phyloP scores from a whole-genome alignment of 768 basidiomycete genomes.

The Rhizopogon rudus region DNA sequence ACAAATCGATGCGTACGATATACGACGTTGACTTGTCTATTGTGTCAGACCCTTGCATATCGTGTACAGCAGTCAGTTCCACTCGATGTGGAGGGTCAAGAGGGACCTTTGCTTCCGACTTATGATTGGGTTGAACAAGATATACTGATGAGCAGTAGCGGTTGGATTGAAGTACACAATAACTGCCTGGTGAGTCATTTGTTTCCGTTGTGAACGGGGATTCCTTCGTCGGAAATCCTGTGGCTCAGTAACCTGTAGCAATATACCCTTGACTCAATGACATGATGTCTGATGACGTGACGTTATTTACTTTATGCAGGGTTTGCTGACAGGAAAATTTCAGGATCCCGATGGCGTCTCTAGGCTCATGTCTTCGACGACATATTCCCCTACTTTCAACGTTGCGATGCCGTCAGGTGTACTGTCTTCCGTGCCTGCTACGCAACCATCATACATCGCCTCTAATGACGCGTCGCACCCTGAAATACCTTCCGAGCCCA shows the following conservation, averaged over 20 bases:
- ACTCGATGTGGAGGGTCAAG: slow-evolving; percentile 52
- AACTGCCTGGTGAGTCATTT: slow-evolving; percentile 57
- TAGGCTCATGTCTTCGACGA: slow-evolving; percentile 30
- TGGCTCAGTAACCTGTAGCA: background rate
- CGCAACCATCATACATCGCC: slow-evolving; percentile 21
- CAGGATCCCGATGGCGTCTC: slow-evolving; percentile 22
- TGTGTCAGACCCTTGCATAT: slow-evolving; percentile 62
- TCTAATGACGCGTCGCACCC: slow-evolving; percentile 24
- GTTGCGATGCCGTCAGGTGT: slow-evolving; percentile 34
- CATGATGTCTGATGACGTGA: slow-evolving; percentile 1
- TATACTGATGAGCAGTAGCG: slow-evolving; percentile 57
- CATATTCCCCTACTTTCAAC: slow-evolving; percentile 42
- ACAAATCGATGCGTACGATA: slow-evolving; percentile 51
- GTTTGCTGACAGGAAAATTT: slow-evolving; percentile 4
- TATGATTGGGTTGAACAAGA: slow-evolving; percentile 78
- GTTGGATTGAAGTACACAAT: slow-evolving; percentile 71
- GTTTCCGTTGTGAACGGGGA: background rate
- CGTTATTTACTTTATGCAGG: background rate
- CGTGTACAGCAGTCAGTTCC: slow-evolving; percentile 61
- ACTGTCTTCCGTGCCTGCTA: slow-evolving; percentile 19
- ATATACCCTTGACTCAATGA: background rate
- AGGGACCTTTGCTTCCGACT: slow-evolving; percentile 62
- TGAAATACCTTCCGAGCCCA: slow-evolving; percentile 20
- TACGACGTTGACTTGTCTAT: slow-evolving; percentile 62
- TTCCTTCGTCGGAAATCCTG: background rate